A percentile compares a stretch with the other conserved stretches of the same genome.
These are phyloP conservation scores for Trichoderma sp. DNA, from an alignment of 2,329 filamentous ascomycete species.

Conservation along the genomic window DNA sequence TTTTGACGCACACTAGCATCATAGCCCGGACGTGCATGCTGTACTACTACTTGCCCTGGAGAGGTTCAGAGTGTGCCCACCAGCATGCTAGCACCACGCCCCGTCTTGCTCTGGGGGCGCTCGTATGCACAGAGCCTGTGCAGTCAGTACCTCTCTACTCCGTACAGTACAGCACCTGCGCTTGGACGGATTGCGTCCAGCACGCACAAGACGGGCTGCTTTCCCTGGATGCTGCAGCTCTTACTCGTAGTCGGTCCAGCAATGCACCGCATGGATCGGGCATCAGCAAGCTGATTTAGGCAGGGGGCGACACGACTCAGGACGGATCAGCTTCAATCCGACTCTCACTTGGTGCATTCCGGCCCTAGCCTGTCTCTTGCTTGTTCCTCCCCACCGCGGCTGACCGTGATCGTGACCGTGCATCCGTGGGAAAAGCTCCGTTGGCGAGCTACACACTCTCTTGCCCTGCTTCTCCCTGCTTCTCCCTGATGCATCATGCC, in stretches of 20 bases:
- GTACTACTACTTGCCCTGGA: neutral
- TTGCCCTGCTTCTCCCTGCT: neutral
- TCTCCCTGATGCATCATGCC: neutral
- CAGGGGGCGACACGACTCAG: neutral
- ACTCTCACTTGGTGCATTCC: neutral
- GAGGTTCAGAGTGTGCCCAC: neutral
- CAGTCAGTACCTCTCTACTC: no score
- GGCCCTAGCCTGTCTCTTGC: neutral
- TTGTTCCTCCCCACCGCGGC: conserved; percentile 6
- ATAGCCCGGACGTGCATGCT: neutral
- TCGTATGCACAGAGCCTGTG: no score
- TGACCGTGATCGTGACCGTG: conserved; percentile 6
- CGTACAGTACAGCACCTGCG: neutral
- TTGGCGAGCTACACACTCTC: neutral
- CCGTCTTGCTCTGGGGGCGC: neutral
- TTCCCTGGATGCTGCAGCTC: neutral
- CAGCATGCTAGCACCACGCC: neutral
- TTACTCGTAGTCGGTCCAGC: neutral
- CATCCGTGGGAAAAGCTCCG: neutral
- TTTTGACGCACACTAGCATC: neutral
- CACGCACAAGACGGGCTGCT: neutral
- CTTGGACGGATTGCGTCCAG: neutral
- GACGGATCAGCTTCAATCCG: conserved; percentile 4
- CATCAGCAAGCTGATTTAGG: neutral
- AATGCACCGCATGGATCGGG: conserved; percentile 3